Conservation (phyloP, 1,139 yeast genomes). For the Pichia sp. region DNA sequence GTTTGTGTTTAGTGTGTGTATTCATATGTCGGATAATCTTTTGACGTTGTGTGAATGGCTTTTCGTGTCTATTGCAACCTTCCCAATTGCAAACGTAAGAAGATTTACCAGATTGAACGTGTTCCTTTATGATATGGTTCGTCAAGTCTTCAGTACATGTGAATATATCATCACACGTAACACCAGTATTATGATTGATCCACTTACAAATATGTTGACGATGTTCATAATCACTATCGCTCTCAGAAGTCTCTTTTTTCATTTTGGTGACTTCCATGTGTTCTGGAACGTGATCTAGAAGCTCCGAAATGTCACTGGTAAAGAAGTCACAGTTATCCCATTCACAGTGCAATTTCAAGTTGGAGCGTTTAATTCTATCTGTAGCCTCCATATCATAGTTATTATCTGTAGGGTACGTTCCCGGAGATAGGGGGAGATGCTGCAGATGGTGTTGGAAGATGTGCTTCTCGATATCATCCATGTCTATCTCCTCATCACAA, state of each 20-base stretch:
- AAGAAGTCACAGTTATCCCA: conserved; percentile 65
- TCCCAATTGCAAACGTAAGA: conserved; percentile 71
- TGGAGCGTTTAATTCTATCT: conserved; percentile 1
- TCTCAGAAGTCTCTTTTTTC: neutral
- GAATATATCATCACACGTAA: conserved; percentile 43
- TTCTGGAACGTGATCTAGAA: conserved; percentile 55
- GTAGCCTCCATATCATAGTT: conserved; percentile 1
- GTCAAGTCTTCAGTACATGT: conserved; percentile 53
- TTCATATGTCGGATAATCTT: conserved; percentile 81
- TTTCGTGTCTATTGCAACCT: conserved; percentile 59
- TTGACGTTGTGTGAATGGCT: conserved; percentile 73
- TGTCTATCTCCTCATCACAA: conserved; percentile 15
- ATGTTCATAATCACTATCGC: conserved; percentile 19
- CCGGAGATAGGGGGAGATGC: conserved; percentile 5
- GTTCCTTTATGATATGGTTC: conserved; percentile 58
- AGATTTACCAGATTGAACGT: conserved; percentile 69
- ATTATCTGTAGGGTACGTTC: conserved; percentile 2
- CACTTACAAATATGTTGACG: conserved; percentile 34
- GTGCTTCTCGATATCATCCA: conserved; percentile 40
- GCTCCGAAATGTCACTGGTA: conserved; percentile 42
- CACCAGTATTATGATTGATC: conserved; percentile 16
- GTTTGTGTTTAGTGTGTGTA: conserved; percentile 80
- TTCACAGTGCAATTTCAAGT: conserved; percentile 44
- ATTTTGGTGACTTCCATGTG: conserved; percentile 8
- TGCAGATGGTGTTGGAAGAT: conserved; percentile 49